Percentiles rank a stretch among this genome's conserved stretches.
Conservation (phyloP, 352 stramenopile genomes). For the Globisporangium cystogenes region DNA sequence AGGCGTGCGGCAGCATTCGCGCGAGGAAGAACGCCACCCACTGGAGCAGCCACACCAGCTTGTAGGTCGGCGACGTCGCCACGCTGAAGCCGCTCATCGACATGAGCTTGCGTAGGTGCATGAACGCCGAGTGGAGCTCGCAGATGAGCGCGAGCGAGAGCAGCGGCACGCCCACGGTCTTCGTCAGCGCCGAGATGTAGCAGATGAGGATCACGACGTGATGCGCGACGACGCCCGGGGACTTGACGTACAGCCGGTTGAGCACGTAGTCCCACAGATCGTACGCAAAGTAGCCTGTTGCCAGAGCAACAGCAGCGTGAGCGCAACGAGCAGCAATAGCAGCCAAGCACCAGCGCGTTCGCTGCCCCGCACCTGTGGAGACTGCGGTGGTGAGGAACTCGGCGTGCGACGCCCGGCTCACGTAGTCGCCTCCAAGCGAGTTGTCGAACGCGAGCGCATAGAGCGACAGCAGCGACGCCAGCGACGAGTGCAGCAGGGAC, state of each 20-base stretch:
- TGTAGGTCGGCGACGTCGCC: constrained; percentile 20
- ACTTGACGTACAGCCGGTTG: constrained; percentile 66
- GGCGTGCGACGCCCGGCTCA: constrained; percentile 24
- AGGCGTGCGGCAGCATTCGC: constrained; percentile 36
- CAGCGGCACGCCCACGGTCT: constrained; percentile 65
- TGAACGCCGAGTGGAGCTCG: constrained; percentile 73
- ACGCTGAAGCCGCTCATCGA: constrained; percentile 51
- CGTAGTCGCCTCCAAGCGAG: constrained; percentile 40
- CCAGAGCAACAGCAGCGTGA: background rate
- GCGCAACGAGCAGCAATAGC: background rate
- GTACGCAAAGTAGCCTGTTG: constrained; percentile 71
- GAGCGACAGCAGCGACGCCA: constrained; percentile 52
- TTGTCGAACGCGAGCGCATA: constrained; percentile 41
- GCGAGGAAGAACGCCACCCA: constrained; percentile 46
- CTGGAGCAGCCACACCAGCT: constrained; percentile 47
- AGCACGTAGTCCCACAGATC: constrained; percentile 77
- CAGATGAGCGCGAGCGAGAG: constrained; percentile 67
- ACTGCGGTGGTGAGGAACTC: constrained; percentile 56
- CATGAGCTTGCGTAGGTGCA: constrained; percentile 74
- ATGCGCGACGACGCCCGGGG: constrained; percentile 59
- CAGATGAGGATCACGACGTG: constrained; percentile 78
- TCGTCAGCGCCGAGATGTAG: constrained; percentile 71
- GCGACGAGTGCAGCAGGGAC: constrained; percentile 60
- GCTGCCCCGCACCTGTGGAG: constrained; percentile 37
- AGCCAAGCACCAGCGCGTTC: too few relatives aligned